Conservation (phyloP, 768 basidiomycete species). For the Rhizopogon sp. region DNA sequence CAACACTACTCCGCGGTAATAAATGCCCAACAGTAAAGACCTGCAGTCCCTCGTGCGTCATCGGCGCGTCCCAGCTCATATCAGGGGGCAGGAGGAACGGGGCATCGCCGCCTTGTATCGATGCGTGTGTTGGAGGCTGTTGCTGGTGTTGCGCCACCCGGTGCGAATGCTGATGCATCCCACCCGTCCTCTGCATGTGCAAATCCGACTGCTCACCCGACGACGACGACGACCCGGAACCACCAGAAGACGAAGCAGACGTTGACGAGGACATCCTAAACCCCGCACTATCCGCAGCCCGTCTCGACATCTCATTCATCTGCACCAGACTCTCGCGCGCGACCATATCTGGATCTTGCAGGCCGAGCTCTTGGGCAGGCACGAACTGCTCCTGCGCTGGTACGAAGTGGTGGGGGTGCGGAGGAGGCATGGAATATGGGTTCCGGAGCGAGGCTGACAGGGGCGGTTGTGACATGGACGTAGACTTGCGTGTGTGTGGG, state of each 20-base stretch:
- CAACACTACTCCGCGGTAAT: constrained; percentile 49
- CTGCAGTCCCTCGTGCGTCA: constrained; percentile 60
- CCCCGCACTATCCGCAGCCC: constrained; percentile 40
- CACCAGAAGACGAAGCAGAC: constrained; percentile 7
- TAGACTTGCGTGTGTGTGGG: constrained; percentile 1
- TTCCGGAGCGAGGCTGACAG: neutral
- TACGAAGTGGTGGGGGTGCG: neutral
- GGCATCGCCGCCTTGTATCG: constrained; percentile 21
- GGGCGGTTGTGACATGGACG: neutral
- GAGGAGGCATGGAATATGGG: neutral
- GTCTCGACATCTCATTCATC: constrained; percentile 74
- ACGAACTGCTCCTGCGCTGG: constrained; percentile 36
- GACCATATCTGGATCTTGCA: constrained; percentile 45
- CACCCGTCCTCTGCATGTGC: constrained; percentile 32
- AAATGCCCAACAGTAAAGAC: constrained; percentile 80
- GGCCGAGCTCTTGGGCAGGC: constrained; percentile 45
- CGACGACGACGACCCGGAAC: constrained; percentile 47
- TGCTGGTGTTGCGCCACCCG: constrained; percentile 10
- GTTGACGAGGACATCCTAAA: constrained; percentile 16
- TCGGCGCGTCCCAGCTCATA: constrained; percentile 21
- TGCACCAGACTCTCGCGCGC: constrained; percentile 67
- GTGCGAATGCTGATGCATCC: constrained; percentile 12
- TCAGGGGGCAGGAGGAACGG: constrained; percentile 24
- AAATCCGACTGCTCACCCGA: constrained; percentile 32
- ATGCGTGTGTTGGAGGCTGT: constrained; percentile 9